Base-by-base conservation (phyloP, 2,329 filamentous ascomycete species). In the Penicillium sp. region DNA sequence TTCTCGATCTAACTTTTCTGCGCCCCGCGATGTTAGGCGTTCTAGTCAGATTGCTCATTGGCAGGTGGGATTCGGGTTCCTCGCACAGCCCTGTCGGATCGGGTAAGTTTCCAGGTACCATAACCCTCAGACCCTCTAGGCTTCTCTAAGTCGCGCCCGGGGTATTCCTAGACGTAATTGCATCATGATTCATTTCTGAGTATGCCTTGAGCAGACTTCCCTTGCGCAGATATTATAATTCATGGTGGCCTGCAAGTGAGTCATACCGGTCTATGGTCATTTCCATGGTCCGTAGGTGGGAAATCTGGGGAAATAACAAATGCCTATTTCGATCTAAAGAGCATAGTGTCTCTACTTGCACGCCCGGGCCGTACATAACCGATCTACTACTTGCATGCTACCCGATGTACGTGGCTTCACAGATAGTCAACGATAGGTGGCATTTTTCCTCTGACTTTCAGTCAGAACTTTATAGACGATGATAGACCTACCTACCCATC, bases 101-200 rank as follows among this genome's bases (percentile, higher is more conserved):
- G 30, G 45, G 39, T 28, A 42, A 46, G n/a, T 31, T 25, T 41
- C 47, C 47, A 50, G 47, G 47, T 50, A 50, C 47, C 41, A 35
- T 25, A 13, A 33, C 46, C 44, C 46, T 49, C 39, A 49, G 40
- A 27, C 34, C 39, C 13, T 14, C 11, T 10, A 19, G 10, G 18
- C 14, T 18, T 7, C 12, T n/a, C 30, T 18, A 19, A 33, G 14
- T 19, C 34, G 9, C 43, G 30, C 27, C 46, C 16, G 40, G 33
- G 12, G 36, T 34, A 38, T 13, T 31, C 29, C 29, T 6, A 31
- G 29, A 11, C n/a, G 11, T 12, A 11, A 16, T 35, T 43, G 22
- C 31, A 44, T 36, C 33, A 37, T 22, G 5, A 5, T n/a, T n/a
- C n/a, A 5, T 27, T 25, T 3, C 28, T 19, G 30, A 37, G 27